Evolutionary conservation across 2,329 filamentous ascomycete species (phyloP).

Genomic region (Colletotrichum cuscutae): DNA sequence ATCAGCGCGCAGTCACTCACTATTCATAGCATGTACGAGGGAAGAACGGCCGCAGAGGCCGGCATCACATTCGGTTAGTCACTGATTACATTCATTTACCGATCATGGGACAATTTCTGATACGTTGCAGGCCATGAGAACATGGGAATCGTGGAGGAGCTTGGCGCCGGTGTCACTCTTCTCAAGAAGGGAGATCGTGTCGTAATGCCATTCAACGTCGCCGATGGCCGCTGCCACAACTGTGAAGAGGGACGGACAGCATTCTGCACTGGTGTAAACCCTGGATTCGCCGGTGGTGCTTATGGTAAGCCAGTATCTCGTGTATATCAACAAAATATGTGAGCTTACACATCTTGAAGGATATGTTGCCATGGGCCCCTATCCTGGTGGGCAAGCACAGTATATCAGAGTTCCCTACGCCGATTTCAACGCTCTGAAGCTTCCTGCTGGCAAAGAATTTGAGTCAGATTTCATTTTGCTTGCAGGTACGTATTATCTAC

Average conservation of each 20-base stretch:
- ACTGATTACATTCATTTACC: too few species aligned
- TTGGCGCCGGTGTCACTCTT: constrained; percentile 68
- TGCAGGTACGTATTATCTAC: constrained; percentile 56
- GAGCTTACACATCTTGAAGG: constrained; percentile 39
- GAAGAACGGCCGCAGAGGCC: constrained; percentile 69
- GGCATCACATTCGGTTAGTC: constrained; percentile 67
- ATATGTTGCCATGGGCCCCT: constrained; percentile 70
- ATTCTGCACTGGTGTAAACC: constrained; percentile 68
- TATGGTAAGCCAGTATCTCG: constrained; percentile 38
- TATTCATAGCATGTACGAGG: constrained; percentile 69
- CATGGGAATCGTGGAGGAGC: constrained; percentile 67
- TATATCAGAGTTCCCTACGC: constrained; percentile 73
- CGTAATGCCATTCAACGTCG: constrained; percentile 74
- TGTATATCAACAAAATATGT: not conserved
- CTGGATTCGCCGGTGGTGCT: constrained; percentile 49
- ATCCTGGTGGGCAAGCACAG: constrained; percentile 64
- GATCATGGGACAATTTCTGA: too few species aligned
- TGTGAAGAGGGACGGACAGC: constrained; percentile 73
- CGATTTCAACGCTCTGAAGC: constrained; percentile 72
- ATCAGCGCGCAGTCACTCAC: constrained; percentile 37
- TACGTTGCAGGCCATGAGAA: constrained; percentile 60
- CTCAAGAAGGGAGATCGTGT: constrained; percentile 72
- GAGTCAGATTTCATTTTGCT: constrained; percentile 69
- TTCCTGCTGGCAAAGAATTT: constrained; percentile 69
- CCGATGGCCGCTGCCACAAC: constrained; percentile 70